Base-by-base conservation (phyloP, 257 asterid genomes). In the Prunella vulgaris region DNA sequence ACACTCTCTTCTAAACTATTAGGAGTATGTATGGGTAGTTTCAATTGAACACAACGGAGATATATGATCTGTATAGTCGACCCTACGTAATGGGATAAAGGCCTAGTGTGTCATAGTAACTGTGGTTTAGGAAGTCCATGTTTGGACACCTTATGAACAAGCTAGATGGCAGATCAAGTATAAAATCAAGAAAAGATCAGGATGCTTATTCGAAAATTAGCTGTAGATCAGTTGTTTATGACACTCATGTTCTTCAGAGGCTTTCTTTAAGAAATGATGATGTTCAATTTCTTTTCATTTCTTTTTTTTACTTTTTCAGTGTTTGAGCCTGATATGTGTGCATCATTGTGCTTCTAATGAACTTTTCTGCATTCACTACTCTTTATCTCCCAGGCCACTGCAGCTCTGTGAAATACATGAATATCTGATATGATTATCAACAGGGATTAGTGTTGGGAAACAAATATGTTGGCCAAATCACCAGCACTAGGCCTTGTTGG, bases 391-490 rank as follows among this genome's bases (percentile, higher is more conserved):
- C 33, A 56, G 35, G 62, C 37, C 18, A 24, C 30, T 24, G 35
- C 64, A 30, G 27, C 46, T 30, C 25, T 15, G 25, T 49, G 2
- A 1, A 18, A 6, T 15, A 48, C 25, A 51, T 17, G 58, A 51
- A 49, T n/a, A n/a, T n/a, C n/a, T n/a, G 12, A 6, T 49, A 49
- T 17, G 57, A 49, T 18, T 20, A 18, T 51, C 58, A 51, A 51
- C 13, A 18, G 14, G 58, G 5, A 1, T 48, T 54, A 59, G n/a
- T 60, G 46, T 28, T 59, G 75, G 71, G 5, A 66, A 37, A 66
- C 30, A 61, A 64, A 61, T 52, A 35, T 79, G 83, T 69, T 82
- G 79, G 63, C 78, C 56, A 70, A 84, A 79, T 78, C 69, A 79
- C 78, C 77, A 74, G 85, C 83, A 77, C 38, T 28, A 49, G 12